Base-by-base conservation (phyloP, 2,329 filamentous ascomycete species). In the Epichloe brachyelytri region DNA sequence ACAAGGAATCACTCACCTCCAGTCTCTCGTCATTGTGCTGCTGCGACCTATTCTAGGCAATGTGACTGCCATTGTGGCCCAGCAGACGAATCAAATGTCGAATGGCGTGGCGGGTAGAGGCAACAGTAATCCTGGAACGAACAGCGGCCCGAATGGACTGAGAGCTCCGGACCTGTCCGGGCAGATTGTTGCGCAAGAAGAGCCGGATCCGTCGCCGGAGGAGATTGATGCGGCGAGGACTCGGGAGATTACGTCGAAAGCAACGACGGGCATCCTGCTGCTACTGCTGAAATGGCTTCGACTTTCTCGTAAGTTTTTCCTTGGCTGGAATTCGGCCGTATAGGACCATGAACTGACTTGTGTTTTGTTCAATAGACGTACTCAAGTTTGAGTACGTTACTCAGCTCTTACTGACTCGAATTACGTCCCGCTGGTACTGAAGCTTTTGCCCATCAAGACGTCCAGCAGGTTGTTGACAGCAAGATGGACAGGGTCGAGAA, bases 211-310 rank as follows among this genome's bases (percentile, higher is more conserved):
- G 12, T 71, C 78, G 0, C 71, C 82, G 3, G 89, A 94, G 53
- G 89, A 96, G 59, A 69, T 95, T 15, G 90, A 97, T 65, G 82
- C 83, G 40, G 77, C 86, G 50, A 79, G 94, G 47, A 83, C 81
- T 15, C 80, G 91, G 51, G 93, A 98, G 66, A 90, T 98, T 48
- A 85, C 85, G 12, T 82, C 85, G 26, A 97, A 97, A 67, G 91
- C 91, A 0, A 84, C 95, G 20, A 93, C 89, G n/a, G 90, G 86
- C 1, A 85, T 89, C 51, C 70, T 98, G 30, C 71, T 98, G 30
- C 72, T 95, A n/a, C 69, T 97, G 43, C 65, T 97, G 54, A 98
- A 97, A 68, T 98, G 93, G 93, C 85, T 97, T 60, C 94, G 95
- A 65, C 74, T 95, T 50, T 96, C 89, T 52, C 93, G 88, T 94